Percentiles rank a stretch among this genome's conserved stretches.
phyloP scores from a whole-genome alignment of 2,329 filamentous ascomycete genomes.

The Herpomyces periplanetae region DNA sequence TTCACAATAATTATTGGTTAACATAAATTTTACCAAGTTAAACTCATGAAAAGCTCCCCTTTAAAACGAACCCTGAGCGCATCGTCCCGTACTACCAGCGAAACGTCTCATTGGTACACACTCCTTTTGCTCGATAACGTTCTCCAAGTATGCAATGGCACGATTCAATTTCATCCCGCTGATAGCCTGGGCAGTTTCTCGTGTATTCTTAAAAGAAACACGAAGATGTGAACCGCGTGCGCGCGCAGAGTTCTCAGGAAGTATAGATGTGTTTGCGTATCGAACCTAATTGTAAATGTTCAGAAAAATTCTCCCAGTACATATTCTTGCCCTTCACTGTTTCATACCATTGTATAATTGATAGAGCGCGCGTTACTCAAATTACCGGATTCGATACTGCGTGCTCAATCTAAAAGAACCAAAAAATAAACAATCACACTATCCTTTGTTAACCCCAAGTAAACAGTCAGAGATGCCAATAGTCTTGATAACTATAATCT shows the following conservation, averaged over 20 bases:
- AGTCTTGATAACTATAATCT: too few relatives aligned
- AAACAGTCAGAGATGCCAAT: too few relatives aligned
- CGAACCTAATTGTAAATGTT: constrained; percentile 24
- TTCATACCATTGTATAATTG: too few relatives aligned
- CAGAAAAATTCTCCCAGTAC: too few relatives aligned
- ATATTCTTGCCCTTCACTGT: too few relatives aligned
- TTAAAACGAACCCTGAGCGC: constrained; percentile 56
- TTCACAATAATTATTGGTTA: constrained; percentile 4
- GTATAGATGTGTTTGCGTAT: constrained; percentile 70
- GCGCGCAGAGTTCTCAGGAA: constrained; percentile 69
- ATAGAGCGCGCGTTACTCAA: too few relatives aligned
- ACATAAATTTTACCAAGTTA: background rate
- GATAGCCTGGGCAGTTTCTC: constrained; percentile 96
- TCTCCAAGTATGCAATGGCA: constrained; percentile 84
- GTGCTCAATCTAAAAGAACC: too few relatives aligned
- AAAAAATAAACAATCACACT: too few relatives aligned
- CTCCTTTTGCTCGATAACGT: constrained; percentile 87
- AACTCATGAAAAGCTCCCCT: constrained; percentile 2
- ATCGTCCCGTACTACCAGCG: constrained; percentile 72
- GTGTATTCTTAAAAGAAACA: constrained; percentile 99
- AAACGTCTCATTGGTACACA: constrained; percentile 94
- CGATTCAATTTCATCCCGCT: constrained; percentile 95
- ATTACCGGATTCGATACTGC: too few relatives aligned
- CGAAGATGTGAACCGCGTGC: constrained; percentile 94
- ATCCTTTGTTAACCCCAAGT: too few relatives aligned